Evolutionary conservation across 176 grass and related monocot genomes (phyloP), one percentile per base, ranked within the genome.

Genomic region (Carex cristatella): DNA sequence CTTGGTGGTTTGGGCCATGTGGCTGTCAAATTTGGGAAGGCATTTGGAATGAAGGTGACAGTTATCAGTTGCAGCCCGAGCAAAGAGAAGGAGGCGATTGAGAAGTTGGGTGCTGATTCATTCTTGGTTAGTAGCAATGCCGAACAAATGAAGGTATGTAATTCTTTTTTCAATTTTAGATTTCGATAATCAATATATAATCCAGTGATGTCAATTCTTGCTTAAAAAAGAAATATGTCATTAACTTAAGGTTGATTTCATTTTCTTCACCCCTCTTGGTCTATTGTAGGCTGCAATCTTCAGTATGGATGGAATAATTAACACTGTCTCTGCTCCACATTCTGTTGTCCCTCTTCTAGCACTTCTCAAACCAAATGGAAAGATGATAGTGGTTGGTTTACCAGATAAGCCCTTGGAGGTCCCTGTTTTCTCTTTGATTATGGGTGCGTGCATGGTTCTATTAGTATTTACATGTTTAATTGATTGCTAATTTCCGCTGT

Each of bases 1-100:
- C 85, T 95, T 0, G 93, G 93, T 0, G 93, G 93, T 13, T 83
- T 95, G 1, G 93, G 93, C 3, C 93, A 95, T 31, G 87, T 95
- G 2, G 93, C 93, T 0, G 93, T 95, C 14, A 93, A 93, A 87
- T 88, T 95, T 35, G 93, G 66, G 10, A 93, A 80, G 83, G 93
- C 91, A 2, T 92, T 92, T 16, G 91, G 93, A 80, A 85, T 83
- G 91, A 95, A 91, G 83, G 93, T 95, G 4, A 93, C 91, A 1
- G 93, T 95, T 2, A 93, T 95, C 56, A 95, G 93, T 74, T 84
- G 89, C 67, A 92, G 89, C 0, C 85, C 86, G 0, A 86, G 12
- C 4, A 95, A 95, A 86, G 76, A 48, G 83, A 7, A 85, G 87
- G 91, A 95, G 85, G 93, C 93, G 1, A 7, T 91, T 1, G 79